Conservation (phyloP, 768 basidiomycete species). For the Pleurotus ostreatus region DNA sequence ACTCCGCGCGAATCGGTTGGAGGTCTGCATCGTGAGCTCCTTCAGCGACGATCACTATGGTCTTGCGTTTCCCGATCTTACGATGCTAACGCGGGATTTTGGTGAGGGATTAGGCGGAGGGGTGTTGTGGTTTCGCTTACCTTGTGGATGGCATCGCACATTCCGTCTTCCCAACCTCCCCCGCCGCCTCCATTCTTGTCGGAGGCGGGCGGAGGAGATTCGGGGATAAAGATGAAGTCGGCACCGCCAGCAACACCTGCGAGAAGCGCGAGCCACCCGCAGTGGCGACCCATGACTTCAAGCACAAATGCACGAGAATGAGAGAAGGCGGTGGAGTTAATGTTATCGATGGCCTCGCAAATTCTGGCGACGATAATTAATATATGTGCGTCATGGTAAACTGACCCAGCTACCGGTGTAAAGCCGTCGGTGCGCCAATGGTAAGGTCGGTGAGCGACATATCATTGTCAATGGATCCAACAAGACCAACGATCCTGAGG, state of each 20-base stretch:
- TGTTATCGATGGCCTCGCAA: conserved; percentile 97
- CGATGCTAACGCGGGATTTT: conserved; percentile 63
- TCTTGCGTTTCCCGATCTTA: conserved; percentile 90
- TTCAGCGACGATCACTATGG: conserved; percentile 97
- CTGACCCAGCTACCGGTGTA: conserved; percentile 52
- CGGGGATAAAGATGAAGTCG: conserved; percentile 97
- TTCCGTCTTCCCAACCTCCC: conserved; percentile 81
- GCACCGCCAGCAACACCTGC: conserved; percentile 92
- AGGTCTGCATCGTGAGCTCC: conserved; percentile 87
- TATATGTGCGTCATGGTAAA: neutral
- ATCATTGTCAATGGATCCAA: conserved; percentile 98
- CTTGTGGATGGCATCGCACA: conserved; percentile 80
- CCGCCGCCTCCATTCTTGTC: conserved; percentile 29
- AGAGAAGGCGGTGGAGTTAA: conserved; percentile 93
- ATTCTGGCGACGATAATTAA: conserved; percentile 35
- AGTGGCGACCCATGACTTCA: conserved; percentile 99
- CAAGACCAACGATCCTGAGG: conserved; percentile 95
- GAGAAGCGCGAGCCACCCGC: conserved; percentile 96
- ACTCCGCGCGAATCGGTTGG: conserved; percentile 87
- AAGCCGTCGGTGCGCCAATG: conserved; percentile 92
- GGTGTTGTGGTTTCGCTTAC: conserved; percentile 38
- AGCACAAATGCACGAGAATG: conserved; percentile 98
- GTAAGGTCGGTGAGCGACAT: conserved; percentile 98
- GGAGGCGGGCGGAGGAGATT: conserved; percentile 64
- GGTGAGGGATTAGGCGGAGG: neutral